Base-by-base conservation (phyloP, 148 eudicot species). In the Rhododendron simsii region DNA sequence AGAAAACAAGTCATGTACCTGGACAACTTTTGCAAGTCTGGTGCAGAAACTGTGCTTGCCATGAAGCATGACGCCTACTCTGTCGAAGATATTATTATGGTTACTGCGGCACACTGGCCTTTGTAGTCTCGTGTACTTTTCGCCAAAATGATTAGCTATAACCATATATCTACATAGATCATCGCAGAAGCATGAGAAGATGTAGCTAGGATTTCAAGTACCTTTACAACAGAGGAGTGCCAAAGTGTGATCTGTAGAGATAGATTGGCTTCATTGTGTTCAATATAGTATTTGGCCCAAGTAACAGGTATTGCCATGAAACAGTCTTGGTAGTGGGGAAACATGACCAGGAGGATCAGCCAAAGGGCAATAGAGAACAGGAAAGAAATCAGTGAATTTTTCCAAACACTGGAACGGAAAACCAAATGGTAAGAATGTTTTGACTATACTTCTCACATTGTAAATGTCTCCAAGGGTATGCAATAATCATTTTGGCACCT, bases 1-100 rank as follows among this genome's bases (percentile, higher is more conserved):
- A 18, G n/a, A 51, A 77, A 28, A 63, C 41, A 51, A 83, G 28
- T 65, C 10, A 12, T 75, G 73, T 90, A 93, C 95, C 94, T 92
- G 92, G 81, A 96, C 83, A 83, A 95, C 87, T 89, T 86, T 90
- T 21, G 91, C 88, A 44, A 96, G 84, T 83, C 91, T 88, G 84
- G 88, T 89, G 92, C 95, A 92, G 87, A 92, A 91, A 86, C 89
- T 91, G 67, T 86, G 93, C 78, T 91, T 90, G 28, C 98, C 99
- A 88, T 94, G 94, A 88, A 96, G 91, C 97, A 96, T 91, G 86
- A 94, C 79, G 48, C 98, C 99, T 65, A 95, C 89, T 88, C 87
- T 87, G 84, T 89, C 89, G 85, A 96, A 96, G 74, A 96, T 89
- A 87, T 35, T 85, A 51, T 83, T 80, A 28, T 84, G 84, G 45